Evolutionary conservation across 2,329 filamentous ascomycete genomes (phyloP), one percentile per base, ranked within the genome.

Genomic region (Cytospora paraplurivora): DNA sequence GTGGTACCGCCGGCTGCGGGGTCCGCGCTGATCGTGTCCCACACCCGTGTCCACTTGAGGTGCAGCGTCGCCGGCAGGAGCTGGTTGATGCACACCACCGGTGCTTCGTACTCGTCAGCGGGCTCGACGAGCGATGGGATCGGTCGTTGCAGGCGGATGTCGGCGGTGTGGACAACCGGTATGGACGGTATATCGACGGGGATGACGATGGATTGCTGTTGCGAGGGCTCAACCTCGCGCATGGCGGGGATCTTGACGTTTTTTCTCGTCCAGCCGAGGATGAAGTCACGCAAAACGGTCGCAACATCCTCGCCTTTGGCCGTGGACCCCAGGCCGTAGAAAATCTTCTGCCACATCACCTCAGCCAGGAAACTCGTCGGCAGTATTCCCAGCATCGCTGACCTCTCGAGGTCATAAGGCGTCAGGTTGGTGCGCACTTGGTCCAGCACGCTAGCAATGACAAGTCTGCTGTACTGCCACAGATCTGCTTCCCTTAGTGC

Each of bases 181-280:
- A 97, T 82, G 1, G 89, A 88, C 0, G 94, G 94, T 1, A 99
- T 87, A 64, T 97, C 92, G 15, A 99, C 93, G 0, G 93, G 91
- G 59, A 99, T 96, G 35, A 90, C 81, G 69, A 99, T 93, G 13
- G 87, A 88, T 21, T 83, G 83, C 66, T 75, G 80, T 21, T 83
- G 78, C 27, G 76, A 59, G 6, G 62, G 44, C 12, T 71, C 15
- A 68, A 67, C 41, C 70, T 73, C 69, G 56, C 33, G 75, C 71
- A 49, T 78, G 47, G 76, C 70, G 2, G 52, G 21, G 1, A 82
- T 64, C 3, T 62, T 71, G 1, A 74, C 72, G 56, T 79, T 70
- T 34, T 70, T 61, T 6, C 65, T 67, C 44, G 78, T 73, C 78
- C 79, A 82, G 11, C 64, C 65, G n/a, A 62, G 67, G 12, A 83